Percentiles rank a stretch among this genome's conserved stretches.
These are phyloP conservation scores for Coleophoma cylindrospora DNA, from an alignment of 2,329 filamentous ascomycete genomes.

Conservation along the genomic window DNA sequence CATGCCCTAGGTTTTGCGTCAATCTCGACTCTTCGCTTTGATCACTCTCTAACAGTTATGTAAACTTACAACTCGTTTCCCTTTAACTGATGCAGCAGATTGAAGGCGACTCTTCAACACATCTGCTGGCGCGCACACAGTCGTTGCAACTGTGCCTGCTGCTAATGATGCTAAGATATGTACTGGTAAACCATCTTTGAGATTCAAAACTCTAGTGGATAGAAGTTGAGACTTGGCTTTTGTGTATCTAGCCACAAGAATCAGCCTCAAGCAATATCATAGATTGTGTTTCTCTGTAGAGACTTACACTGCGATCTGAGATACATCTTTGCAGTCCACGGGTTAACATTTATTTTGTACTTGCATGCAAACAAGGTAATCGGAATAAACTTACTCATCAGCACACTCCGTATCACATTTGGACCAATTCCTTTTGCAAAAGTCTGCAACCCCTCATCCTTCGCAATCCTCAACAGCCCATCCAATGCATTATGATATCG, in stretches of 20 bases:
- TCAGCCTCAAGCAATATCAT: background rate
- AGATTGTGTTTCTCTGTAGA: background rate
- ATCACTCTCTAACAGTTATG: background rate
- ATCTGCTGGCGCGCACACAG: constrained; percentile 38
- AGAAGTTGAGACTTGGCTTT: background rate
- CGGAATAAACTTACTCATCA: constrained; percentile 34
- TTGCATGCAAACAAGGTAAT: background rate
- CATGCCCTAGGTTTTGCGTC: constrained; percentile 22
- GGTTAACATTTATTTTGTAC: constrained; percentile 2
- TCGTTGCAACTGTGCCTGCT: constrained; percentile 41
- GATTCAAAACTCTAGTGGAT: constrained; percentile 14
- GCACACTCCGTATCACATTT: constrained; percentile 35
- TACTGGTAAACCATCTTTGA: constrained; percentile 34
- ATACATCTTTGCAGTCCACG: constrained; percentile 28
- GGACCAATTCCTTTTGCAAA: constrained; percentile 34
- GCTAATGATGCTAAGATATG: constrained; percentile 34
- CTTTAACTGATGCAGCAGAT: constrained; percentile 19
- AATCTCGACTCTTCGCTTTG: background rate
- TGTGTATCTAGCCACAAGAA: background rate
- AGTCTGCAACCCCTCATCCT: constrained; percentile 33
- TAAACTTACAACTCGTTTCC: constrained; percentile 7
- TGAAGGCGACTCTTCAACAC: constrained; percentile 40
- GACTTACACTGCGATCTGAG: constrained; percentile 37
- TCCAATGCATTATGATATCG: constrained; percentile 32
- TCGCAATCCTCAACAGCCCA: constrained; percentile 27